A percentile compares a stretch with the other conserved stretches of the same genome.
Conservation (phyloP, 352 stramenopile species). For the Globisporangium carolinianum region DNA sequence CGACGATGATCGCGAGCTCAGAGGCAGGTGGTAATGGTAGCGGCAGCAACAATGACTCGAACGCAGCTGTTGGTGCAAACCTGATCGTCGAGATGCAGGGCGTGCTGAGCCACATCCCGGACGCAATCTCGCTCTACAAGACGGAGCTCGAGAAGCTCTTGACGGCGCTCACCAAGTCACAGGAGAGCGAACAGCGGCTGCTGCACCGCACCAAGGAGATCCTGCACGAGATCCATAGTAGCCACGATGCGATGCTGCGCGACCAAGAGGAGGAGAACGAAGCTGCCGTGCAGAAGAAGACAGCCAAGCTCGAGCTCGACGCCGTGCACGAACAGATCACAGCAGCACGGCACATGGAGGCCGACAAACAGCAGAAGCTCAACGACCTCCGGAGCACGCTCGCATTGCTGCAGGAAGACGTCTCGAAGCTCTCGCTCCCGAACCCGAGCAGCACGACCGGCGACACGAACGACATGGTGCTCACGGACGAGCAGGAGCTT, state of each 20-base stretch:
- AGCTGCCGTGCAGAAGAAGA: constrained; percentile 61
- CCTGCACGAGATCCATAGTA: constrained; percentile 63
- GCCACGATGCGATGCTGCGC: constrained; percentile 62
- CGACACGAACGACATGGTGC: constrained; percentile 28
- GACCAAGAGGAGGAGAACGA: constrained; percentile 80
- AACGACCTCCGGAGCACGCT: constrained; percentile 61
- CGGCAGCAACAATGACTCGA: background rate
- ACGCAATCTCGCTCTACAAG: constrained; percentile 67
- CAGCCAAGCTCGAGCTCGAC: constrained; percentile 62
- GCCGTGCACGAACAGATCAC: constrained; percentile 58
- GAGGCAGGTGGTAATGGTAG: constrained; percentile 1
- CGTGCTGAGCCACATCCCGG: constrained; percentile 60
- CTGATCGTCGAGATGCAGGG: constrained; percentile 61
- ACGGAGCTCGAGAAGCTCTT: constrained; percentile 78
- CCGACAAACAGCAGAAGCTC: constrained; percentile 71
- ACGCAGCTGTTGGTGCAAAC: constrained; percentile 11
- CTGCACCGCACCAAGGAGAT: constrained; percentile 68
- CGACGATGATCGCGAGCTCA: constrained; percentile 2
- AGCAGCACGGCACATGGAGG: constrained; percentile 44
- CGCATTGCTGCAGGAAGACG: constrained; percentile 52
- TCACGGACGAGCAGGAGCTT: constrained; percentile 68
- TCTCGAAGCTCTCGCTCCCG: constrained; percentile 49
- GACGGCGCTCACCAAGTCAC: constrained; percentile 63
- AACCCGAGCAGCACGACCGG: too few relatives aligned
- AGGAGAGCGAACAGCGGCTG: constrained; percentile 75